Evolutionary conservation across 371 early-diverging fungal species (phyloP).

Genomic region (Lichtheimia hyalospora): DNA sequence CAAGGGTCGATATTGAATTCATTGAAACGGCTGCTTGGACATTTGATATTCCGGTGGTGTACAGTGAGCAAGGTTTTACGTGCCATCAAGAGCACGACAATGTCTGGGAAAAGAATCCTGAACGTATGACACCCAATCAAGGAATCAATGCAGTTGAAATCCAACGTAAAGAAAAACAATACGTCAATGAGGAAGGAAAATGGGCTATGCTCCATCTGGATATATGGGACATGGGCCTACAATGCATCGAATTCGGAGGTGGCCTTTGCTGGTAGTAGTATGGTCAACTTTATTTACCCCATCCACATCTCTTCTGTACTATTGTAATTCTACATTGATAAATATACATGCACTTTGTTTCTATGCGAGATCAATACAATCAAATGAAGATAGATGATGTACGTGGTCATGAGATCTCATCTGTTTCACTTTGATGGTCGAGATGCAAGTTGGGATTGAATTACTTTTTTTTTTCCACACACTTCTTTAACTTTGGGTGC

Average conservation of each 20-base stretch:
- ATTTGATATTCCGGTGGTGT: constrained; percentile 32
- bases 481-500: too few species aligned
- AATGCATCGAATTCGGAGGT: constrained; percentile 38
- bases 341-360: too few species aligned
- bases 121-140: constrained; percentile 26
- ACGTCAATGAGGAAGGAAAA: constrained; percentile 32
- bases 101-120: constrained; percentile 36
- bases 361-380: too few species aligned
- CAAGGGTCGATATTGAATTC: constrained; percentile 47
- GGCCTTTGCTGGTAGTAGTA: constrained; percentile 31
- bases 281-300: background rate
- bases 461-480: too few species aligned
- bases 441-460: too few species aligned
- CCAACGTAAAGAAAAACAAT: constrained; percentile 19
- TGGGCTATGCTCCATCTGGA: constrained; percentile 41
- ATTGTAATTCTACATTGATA: background rate
- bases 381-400: too few species aligned
- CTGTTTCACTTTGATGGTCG: too few species aligned
- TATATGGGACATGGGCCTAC: constrained; percentile 41
- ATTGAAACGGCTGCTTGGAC: constrained; percentile 40
- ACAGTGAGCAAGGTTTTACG: constrained; percentile 30
- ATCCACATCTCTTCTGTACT: background rate
- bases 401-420: too few species aligned
- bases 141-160: constrained; percentile 28
- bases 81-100: constrained; percentile 48